Evolutionary conservation across 2,329 filamentous ascomycete genomes (phyloP).

Genomic region (Verticillium longisporum): DNA sequence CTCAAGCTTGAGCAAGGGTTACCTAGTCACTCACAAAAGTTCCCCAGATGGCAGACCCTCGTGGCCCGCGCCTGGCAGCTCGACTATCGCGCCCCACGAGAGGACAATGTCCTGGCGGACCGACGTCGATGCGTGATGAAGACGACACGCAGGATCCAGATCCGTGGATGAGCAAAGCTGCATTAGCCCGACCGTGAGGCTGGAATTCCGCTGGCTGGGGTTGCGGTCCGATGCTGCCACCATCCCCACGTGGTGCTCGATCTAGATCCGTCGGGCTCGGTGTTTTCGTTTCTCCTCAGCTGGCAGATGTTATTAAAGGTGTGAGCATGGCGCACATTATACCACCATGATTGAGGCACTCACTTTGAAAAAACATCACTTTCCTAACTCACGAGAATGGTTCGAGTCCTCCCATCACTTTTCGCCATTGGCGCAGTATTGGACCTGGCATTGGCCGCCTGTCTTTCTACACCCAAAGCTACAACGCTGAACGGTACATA

Average conservation of each 20-base stretch:
- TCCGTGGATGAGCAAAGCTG: not conserved
- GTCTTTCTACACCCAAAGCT: not conserved
- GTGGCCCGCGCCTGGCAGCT: not conserved
- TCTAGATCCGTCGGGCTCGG: not conserved
- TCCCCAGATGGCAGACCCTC: not conserved
- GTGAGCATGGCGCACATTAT: not conserved
- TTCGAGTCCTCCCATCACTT: not conserved
- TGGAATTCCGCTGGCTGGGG: not conserved
- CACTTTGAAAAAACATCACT: too few relatives aligned
- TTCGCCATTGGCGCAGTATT: not conserved
- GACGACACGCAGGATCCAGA: not conserved
- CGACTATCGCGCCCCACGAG: not conserved
- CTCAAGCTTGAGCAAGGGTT: not conserved
- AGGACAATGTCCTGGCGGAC: not conserved
- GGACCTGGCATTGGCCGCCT: not conserved
- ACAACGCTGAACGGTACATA: conserved; percentile 28
- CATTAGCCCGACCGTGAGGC: not conserved
- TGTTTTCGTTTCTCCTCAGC: too few relatives aligned
- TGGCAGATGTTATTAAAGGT: not conserved
- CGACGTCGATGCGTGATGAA: not conserved
- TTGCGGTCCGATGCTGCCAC: not conserved
- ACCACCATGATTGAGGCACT: not conserved
- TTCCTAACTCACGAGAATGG: not conserved
- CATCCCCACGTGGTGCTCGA: not conserved
- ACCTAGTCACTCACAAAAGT: not conserved